Evolutionary conservation across 768 basidiomycete species (phyloP), one percentile per base, ranked within the genome.

Genomic region (Leccinum disarticulatum): DNA sequence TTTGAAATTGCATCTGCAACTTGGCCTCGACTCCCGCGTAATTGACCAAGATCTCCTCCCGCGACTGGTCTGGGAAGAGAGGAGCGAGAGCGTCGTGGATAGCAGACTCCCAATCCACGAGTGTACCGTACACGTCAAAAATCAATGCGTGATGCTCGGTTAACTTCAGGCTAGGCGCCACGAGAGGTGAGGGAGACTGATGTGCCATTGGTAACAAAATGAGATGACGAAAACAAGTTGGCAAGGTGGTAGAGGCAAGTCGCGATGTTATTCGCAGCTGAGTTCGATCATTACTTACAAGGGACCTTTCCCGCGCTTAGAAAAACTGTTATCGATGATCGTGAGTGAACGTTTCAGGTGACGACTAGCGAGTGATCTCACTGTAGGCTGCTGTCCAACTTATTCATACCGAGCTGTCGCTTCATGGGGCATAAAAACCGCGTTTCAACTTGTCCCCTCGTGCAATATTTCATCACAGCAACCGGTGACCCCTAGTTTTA

Each of bases 91-190:
- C 80, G 13, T 76, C 68, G 72, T 80, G 81, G 54, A 92, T 80
- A 15, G 87, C 86, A 6, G 81, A 78, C 72, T 91, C 89, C 90
- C 90, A 91, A 70, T 92, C 86, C 48, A 83, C 74, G 53, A 91
- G 82, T 1, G 90, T 92, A 4, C 87, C 90, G 62, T 91, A 91
- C 60, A 88, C 86, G 63, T 93, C 90, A 68, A 90, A 88, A 52
- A 90, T 76, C 47, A 91, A 79, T 25, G 80, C 81, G 17, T 56
- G 61, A 54, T 73, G 62, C 3, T 61, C 41, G 14, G 63, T 67
- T 36, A 70, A 62, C 51, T 59, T 63, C 51, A 59, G n/a, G 50
- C 30, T 14, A 13, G 28, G 54, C 14, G 47, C 30, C 30, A 56
- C 36, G 35, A 61, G 51, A 58, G 57, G 15, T 36, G 52, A 53